Base-by-base conservation (phyloP, 768 basidiomycete genomes). In the Pseudohyphozyma bogoriensis region DNA sequence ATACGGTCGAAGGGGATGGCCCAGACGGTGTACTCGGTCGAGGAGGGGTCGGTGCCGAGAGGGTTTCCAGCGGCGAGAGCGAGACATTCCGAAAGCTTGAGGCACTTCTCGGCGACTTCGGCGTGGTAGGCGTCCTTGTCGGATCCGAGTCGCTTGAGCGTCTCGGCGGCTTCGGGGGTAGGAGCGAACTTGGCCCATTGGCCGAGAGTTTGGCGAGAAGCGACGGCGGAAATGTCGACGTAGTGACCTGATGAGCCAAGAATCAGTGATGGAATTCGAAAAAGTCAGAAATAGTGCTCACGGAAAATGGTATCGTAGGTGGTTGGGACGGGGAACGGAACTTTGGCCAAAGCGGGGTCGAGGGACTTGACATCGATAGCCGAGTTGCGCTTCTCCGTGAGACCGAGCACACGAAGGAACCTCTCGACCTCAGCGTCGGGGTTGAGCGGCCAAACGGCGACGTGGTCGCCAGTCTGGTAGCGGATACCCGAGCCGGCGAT, bases 381-480 rank as follows among this genome's bases (percentile, higher is more conserved):
- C 40, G 80, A 79, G 73, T 92, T 84, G 71, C 82, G 81, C 77
- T 88, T 88, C 62, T 85, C 79, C 65, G 80, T 79, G 15, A 99
- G 79, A 29, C 91, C 93, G 51, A 99, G 84, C 42, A 85, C 81
- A 63, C 82, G 85, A 24, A 99, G 81, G 29, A 95, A 81, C 58
- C 92, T 85, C 55, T 88, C 83, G 46, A 97, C 91, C 70, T 97
- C 92, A 49, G 84, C 73, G 63, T 95, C 89, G 11, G 93, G 82
- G 76, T 99, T 99, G 58, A 84, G 83, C 16, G 95, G 93, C 93
- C 93, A 99, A 55, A 99, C 82, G 60, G 90, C 95, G 66, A 95
- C 84, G 71, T 99, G 95, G 73, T 99, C 95, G 56, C 95, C 95
- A 61, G 96, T 91, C 73, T 97, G 93, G 74, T 99, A 99, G n/a